Base-by-base conservation (phyloP, 306 rosid species). In the Acacia melanoxylon region DNA sequence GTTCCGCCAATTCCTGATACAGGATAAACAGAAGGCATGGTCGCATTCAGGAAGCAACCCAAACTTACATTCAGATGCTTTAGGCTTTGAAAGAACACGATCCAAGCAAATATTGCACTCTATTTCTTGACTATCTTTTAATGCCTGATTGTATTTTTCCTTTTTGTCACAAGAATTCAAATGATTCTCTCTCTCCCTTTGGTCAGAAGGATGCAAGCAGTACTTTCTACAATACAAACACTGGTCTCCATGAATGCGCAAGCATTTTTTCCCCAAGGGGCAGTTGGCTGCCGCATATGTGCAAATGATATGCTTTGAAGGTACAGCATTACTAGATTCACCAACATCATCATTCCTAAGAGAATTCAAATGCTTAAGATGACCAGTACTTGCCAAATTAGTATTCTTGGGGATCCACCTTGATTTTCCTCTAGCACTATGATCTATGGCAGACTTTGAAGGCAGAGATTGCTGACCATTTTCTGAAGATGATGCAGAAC, bases 81-180 rank as follows among this genome's bases (percentile, higher is more conserved):
- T 85, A 37, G 94, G 85, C 89, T 95, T 95, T 10, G 92, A 93
- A 68, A 95, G 92, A 83, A 95, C 93, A 74, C 89, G 92, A 74
- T 93, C 99, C 74, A 95, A 88, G 86, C 99, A 95, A 44, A 95
- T 95, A 86, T 97, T 91, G 87, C 99, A 95, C 80, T 95, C 98
- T 74, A 95, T 91, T 78, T 95, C 98, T 88, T 93, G 90, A 79
- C 97, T 93, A 54, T 76, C 76, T 80, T 90, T 92, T 87, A 95
- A 80, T 33, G 89, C 89, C 86, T 87, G 90, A 10, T 89, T 85
- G 75, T 95, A 91, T 82, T 88, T 90, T 59, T 89, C 94, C 83
- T 88, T 95, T 78, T 89, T 91, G 78, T 91, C 91, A 68, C 99
- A 95, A 29, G 81, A 87, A 77, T 85, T 84, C 87, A 89, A 51